Conservation (phyloP, 176 grass and related monocot genomes). For the Alloteropsis semialata region DNA sequence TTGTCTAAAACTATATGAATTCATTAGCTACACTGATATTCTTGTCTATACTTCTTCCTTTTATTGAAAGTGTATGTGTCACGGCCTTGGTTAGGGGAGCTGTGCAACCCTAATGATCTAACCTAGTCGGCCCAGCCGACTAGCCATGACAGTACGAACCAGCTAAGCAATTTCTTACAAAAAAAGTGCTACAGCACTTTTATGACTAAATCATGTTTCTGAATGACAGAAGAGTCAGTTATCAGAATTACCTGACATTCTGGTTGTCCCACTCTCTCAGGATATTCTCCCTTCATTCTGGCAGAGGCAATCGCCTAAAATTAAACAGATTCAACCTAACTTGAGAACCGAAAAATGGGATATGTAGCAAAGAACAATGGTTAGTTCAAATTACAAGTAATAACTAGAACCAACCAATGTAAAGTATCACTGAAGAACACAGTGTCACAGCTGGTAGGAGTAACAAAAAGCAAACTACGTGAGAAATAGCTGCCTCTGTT, state of each 20-base stretch:
- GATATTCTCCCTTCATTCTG: conserved; percentile 97
- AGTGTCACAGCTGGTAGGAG: background rate
- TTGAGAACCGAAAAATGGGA: conserved; percentile 39
- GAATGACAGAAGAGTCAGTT: conserved; percentile 18
- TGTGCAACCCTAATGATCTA: no score
- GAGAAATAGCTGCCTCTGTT: background rate
- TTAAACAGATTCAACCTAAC: conserved; percentile 43
- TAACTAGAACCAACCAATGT: background rate
- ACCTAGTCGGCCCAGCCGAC: no score
- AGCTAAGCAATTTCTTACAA: conserved; percentile 6
- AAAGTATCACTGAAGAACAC: conserved; percentile 27
- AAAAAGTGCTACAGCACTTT: no score
- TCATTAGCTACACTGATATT: background rate
- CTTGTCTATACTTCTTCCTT: background rate
- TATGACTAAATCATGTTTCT: conserved; percentile 1
- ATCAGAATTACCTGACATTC: conserved; percentile 82
- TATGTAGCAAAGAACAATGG: conserved; percentile 15
- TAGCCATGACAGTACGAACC: no score
- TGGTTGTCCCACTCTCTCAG: conserved; percentile 91
- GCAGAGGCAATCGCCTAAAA: conserved; percentile 98
- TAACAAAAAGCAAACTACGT: background rate
- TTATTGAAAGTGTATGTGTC: background rate
- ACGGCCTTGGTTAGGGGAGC: no score
- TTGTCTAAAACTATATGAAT: conserved; percentile 2
- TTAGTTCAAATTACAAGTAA: conserved; percentile 2